Evolutionary conservation across 129 eudicot species (phyloP).

Genomic region (Ambrosia trifida): DNA sequence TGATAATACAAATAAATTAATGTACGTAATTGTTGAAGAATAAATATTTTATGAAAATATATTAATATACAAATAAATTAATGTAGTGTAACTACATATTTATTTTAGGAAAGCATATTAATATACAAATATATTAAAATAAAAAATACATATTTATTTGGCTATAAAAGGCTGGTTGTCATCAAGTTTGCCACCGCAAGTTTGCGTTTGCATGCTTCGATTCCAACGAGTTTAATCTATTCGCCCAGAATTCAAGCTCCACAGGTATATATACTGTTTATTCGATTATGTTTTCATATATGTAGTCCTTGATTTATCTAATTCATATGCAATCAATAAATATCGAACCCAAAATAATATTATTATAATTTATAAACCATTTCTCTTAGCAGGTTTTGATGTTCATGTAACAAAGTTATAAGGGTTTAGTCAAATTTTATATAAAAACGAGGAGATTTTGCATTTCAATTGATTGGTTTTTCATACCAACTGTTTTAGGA

Average conservation of each 20-base stretch:
- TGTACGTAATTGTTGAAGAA: too few relatives aligned
- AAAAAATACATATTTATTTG: too few relatives aligned
- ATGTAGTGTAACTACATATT: too few relatives aligned
- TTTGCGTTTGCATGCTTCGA: conserved; percentile 20
- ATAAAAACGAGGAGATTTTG: neutral
- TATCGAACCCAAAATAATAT: neutral
- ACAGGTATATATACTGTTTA: conserved; percentile 5
- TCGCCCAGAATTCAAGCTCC: conserved; percentile 18
- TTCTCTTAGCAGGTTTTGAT: conserved; percentile 1
- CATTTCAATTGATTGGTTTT: conserved; percentile 6
- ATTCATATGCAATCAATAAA: conserved; percentile 1
- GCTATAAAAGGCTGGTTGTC: neutral
- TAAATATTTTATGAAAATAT: too few relatives aligned
- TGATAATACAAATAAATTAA: too few relatives aligned
- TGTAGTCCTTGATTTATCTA: neutral
- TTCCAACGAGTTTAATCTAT: conserved; percentile 14
- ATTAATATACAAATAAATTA: too few relatives aligned
- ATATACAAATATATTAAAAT: too few relatives aligned
- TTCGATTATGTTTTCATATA: conserved; percentile 8
- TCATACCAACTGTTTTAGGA: neutral
- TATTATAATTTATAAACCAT: neutral
- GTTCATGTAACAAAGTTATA: conserved; percentile 7
- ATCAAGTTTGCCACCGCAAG: neutral
- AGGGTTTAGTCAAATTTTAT: conserved; percentile 9
- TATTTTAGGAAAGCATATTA: too few relatives aligned